A percentile compares a stretch with the other conserved stretches of the same genome.
These are phyloP conservation scores for Euphrasia confusa DNA, from an alignment of 257 asterid species.

Conservation along the genomic window DNA sequence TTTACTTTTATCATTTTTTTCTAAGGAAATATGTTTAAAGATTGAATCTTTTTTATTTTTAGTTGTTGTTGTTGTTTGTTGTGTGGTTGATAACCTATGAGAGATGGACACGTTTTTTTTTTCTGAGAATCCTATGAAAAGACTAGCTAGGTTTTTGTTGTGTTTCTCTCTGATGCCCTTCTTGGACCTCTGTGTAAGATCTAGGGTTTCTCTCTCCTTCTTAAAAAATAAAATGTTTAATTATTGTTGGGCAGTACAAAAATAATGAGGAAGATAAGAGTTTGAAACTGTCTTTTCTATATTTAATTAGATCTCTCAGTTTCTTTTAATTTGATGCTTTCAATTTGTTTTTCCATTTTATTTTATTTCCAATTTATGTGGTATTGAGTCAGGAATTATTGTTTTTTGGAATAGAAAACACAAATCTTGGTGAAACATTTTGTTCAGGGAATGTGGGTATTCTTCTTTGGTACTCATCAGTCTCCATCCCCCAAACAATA, in stretches of 20 bases:
- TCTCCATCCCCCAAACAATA: no score
- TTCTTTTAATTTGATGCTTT: constrained; percentile 2
- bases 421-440: constrained; percentile 16
- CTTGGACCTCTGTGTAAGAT: constrained; percentile 67
- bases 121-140: constrained; percentile 24
- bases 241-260: no score
- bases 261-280: constrained; percentile 10
- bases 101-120: constrained; percentile 49
- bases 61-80: neutral
- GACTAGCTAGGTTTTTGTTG: constrained; percentile 23
- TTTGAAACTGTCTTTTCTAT: constrained; percentile 28
- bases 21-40: constrained; percentile 21
- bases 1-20: neutral
- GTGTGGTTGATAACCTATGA: constrained; percentile 31
- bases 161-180: constrained; percentile 15
- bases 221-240: no score
- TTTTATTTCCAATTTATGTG: neutral
- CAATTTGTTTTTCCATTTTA: neutral
- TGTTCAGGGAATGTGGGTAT: constrained; percentile 4
- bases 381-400: neutral
- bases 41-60: constrained; percentile 16
- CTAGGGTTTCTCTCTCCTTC: constrained; percentile 58
- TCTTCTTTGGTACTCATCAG: neutral
- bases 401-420: neutral
- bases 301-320: constrained; percentile 43